A percentile compares a stretch with the other conserved stretches of the same genome.
phyloP scores from a whole-genome alignment of 352 stramenopile genomes.

The Blastocystis sp. region DNA sequence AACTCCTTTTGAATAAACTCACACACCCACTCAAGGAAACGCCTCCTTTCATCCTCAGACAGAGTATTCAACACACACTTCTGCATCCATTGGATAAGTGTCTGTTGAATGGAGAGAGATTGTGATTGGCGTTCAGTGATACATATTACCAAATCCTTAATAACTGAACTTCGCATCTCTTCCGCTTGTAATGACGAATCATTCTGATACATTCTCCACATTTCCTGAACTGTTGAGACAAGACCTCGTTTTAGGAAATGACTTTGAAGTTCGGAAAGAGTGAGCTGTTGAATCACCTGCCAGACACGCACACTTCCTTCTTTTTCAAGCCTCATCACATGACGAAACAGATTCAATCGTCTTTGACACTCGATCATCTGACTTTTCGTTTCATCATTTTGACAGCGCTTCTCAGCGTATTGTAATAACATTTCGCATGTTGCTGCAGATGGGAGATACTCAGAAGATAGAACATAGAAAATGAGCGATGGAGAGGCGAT shows the following conservation, averaged over 20 bases:
- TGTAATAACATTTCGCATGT: background rate
- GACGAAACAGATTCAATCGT: background rate
- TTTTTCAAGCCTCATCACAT: background rate
- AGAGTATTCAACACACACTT: background rate
- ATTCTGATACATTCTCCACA: background rate
- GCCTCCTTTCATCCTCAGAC: background rate
- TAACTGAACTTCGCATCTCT: background rate
- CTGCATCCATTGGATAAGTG: slow-evolving; percentile 26
- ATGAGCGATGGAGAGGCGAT: background rate
- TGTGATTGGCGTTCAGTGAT: background rate
- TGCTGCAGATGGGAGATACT: background rate
- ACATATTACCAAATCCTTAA: background rate
- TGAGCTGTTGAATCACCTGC: background rate
- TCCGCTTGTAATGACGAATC: background rate
- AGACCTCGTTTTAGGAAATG: background rate
- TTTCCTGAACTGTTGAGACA: background rate
- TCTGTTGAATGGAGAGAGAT: background rate
- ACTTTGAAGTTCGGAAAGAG: background rate
- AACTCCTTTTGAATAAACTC: slow-evolving; percentile 19
- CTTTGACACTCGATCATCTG: background rate
- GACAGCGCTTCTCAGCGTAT: background rate
- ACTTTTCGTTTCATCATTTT: background rate
- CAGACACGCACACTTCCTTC: background rate
- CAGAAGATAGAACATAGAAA: background rate
- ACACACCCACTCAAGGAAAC: background rate